Percentiles rank a stretch among this genome's conserved stretches.
Evolutionary conservation across 768 basidiomycete genomes (phyloP).

Genomic region (Hortiboletus campestris): DNA sequence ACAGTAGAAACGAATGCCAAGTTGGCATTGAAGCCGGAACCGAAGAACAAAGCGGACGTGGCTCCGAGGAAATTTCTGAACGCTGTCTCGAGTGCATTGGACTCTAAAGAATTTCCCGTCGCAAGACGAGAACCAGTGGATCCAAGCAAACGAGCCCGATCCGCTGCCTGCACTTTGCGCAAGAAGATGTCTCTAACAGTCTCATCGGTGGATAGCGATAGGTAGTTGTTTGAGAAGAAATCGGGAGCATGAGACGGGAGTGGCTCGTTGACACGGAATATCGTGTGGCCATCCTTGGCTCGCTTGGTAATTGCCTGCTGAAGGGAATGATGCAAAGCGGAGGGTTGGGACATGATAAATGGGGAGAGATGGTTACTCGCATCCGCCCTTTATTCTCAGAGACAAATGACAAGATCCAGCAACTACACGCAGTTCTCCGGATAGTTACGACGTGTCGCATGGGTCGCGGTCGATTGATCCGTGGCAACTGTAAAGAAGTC

Average conservation of each 20-base stretch:
- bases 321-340: slow-evolving; percentile 7
- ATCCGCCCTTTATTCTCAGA: neutral
- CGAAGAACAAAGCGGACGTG: slow-evolving; percentile 47
- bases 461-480: too few relatives aligned
- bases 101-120: slow-evolving; percentile 33
- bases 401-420: neutral
- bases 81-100: slow-evolving; percentile 5
- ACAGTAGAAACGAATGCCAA: too few relatives aligned
- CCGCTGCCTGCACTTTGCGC: slow-evolving; percentile 24
- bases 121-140: slow-evolving; percentile 49
- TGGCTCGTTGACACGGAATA: slow-evolving; percentile 6
- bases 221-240: slow-evolving; percentile 49
- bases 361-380: neutral
- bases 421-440: too few relatives aligned
- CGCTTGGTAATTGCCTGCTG: slow-evolving; percentile 5
- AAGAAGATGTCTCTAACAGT: slow-evolving; percentile 33
- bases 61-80: slow-evolving; percentile 17
- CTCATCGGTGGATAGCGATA: slow-evolving; percentile 40
- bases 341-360: slow-evolving; percentile 3
- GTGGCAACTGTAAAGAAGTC: too few relatives aligned
- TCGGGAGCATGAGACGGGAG: slow-evolving; percentile 26
- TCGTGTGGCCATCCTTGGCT: neutral
- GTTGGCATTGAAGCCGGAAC: slow-evolving; percentile 49
- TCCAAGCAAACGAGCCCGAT: slow-evolving; percentile 34
- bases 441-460: too few relatives aligned